Percentiles rank a stretch among this genome's conserved stretches.
Conservation (phyloP, 768 basidiomycete genomes). For the Tylopilus vinaceipallidus region DNA sequence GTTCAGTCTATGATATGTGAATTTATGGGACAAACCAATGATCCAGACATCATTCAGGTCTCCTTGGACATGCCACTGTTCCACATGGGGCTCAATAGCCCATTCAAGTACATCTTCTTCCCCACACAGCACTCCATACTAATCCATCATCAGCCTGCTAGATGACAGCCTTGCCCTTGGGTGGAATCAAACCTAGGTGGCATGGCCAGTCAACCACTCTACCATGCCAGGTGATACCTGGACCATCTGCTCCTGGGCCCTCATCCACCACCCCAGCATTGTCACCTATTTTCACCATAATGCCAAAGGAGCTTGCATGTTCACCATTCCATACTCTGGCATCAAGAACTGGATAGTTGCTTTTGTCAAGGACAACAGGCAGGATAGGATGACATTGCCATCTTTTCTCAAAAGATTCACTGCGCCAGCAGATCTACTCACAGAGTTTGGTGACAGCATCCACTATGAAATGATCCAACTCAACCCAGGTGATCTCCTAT, state of each 20-base stretch:
- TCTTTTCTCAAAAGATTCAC: not conserved
- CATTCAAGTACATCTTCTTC: too few relatives aligned
- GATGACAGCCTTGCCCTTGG: not conserved
- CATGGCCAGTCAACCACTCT: not conserved
- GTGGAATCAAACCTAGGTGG: not conserved
- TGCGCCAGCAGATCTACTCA: not conserved
- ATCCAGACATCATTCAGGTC: too few relatives aligned
- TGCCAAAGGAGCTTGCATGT: too few relatives aligned
- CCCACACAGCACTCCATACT: too few relatives aligned
- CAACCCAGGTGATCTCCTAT: not conserved
- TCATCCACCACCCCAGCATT: not conserved
- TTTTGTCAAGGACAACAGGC: too few relatives aligned
- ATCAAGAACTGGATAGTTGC: conserved; percentile 4
- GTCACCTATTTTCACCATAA: conserved; percentile 1
- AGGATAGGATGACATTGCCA: not conserved
- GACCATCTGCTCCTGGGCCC: not conserved
- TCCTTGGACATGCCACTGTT: not conserved
- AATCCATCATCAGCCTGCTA: too few relatives aligned
- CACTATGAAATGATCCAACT: not conserved
- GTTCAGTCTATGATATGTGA: too few relatives aligned
- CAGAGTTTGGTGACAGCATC: not conserved
- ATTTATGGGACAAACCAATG: too few relatives aligned
- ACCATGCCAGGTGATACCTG: not conserved
- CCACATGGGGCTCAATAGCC: not conserved
- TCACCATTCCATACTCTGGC: not conserved